Base-by-base conservation (phyloP, 768 basidiomycete genomes). In the Cubamyces lactineus region DNA sequence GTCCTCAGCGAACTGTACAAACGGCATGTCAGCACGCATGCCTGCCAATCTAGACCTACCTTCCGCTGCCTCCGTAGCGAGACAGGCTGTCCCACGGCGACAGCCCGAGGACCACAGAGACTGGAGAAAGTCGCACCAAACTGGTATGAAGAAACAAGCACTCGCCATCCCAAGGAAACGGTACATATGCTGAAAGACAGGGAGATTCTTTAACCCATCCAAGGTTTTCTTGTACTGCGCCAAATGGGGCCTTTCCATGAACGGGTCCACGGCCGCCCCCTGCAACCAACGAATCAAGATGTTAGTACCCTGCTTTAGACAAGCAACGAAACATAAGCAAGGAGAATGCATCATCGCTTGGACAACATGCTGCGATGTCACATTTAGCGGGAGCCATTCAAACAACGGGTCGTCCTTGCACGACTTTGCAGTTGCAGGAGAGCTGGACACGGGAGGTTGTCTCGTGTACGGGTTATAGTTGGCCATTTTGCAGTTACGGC, bases 151-250 rank as follows among this genome's bases (percentile, higher is more conserved):
- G 2, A 13, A 24, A 13, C 46, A 13, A 13, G 46, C 30, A 82
- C 92, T 77, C 76, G 92, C 93, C 78, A 96, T 89, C 67, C 89
- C 82, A 69, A 88, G 85, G 74, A 99, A 98, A 48, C 95, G 92
- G 59, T 88, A 83, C 95, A 98, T 96, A 75, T 96, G 92, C 1
- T 86, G 76, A 68, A 83, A 97, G 0, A 99, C 96, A 0, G 96
- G 96, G 21, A 99, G 80, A 71, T 92, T 91, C 79, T 88, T 94
- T 59, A 96, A 85, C 12, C 81, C 76, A 69, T 88, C 88, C 23
- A 98, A 74, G 60, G 98, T 96, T 77, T 91, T 94, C 75, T 79
- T 86, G 79, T 97, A 98, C 64, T 88, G 84, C 2, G 83, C 71
- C 0, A 92, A 85, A 72, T 88, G 89, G 0, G 92, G 90, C 61